Evolutionary conservation across 163 green algal genomes (phyloP), one percentile per base, ranked within the genome.

Genomic region (Smithsoniella earleae): DNA sequence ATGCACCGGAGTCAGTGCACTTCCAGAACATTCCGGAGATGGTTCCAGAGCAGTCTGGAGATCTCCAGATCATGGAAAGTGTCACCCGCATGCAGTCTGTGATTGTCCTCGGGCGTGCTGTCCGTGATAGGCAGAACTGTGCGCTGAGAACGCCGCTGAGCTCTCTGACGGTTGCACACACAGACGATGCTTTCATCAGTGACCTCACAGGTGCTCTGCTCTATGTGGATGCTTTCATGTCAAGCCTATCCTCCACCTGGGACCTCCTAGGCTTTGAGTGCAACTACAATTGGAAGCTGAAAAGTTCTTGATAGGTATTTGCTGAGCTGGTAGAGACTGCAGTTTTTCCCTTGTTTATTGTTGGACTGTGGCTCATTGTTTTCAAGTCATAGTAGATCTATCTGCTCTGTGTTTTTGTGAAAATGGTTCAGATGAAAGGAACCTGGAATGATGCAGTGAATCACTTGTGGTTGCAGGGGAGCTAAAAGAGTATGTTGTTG

Each of bases 21-120:
- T 98, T 86, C 63, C 92, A 85, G 43, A 79, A 88, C 75, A 91
- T 98, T 78, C 94, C 94, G 0, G 20, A 62, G 10, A 69, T 55
- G 4, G 69, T 64, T 8, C 55, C 54, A 4, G 74, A 77, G 46
- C 74, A 85, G 62, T 73, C 76, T 22, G 85, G 84, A 2, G 91
- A 96, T 73, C 80, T 74, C 44, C 83, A 85, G 64, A 90, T 97
- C 63, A 80, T 94, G 81, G 66, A 73, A 27, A 90, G 80, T 45
- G 92, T 98, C 40, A 81, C 80, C 13, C 84, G 90, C 63, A 95
- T 96, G 88, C 84, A 90, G 81, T 52, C 69, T 1, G 88, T 97
- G 36, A 91, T 97, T 40, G 93, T 97, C 76, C 80, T 95, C 44
- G 89, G 79, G 13, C 85, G 93, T 66, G 82, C 78, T 45, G 89